Evolutionary conservation across 1,284 basidiomycete genomes (phyloP).

Genomic region (Hypsizygus ulmarius): DNA sequence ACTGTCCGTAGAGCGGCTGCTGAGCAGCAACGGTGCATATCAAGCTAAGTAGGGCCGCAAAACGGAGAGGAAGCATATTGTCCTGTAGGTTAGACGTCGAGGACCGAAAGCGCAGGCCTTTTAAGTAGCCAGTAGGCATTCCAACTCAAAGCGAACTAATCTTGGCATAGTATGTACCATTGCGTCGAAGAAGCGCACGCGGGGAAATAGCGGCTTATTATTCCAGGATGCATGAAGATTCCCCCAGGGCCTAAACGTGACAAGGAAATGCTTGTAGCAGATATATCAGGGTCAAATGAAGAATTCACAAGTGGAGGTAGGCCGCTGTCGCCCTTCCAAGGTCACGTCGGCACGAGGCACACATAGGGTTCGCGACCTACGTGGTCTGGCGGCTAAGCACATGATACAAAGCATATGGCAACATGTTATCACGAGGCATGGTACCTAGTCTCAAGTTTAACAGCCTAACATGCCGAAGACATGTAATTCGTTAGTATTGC

Average conservation of each 20-base stretch:
- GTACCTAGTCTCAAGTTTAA: neutral
- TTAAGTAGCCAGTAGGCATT: slow-evolving; percentile 7
- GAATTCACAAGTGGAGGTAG: neutral
- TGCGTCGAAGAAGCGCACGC: slow-evolving; percentile 12
- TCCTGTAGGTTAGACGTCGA: neutral
- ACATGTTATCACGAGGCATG: slow-evolving; percentile 1
- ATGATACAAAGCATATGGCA: slow-evolving; percentile 5
- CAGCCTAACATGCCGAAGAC: neutral
- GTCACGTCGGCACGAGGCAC: neutral
- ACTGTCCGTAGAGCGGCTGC: slow-evolving; percentile 41
- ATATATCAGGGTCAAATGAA: slow-evolving; percentile 1
- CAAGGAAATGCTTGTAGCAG: neutral
- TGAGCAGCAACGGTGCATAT: slow-evolving; percentile 25
- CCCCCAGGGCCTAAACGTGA: neutral
- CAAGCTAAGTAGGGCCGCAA: slow-evolving; percentile 22
- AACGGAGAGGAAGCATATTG: slow-evolving; percentile 19
- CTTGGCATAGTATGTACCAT: slow-evolving; percentile 9
- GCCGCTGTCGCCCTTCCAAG: neutral
- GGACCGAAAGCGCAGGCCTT: neutral
- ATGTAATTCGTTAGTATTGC: slow-evolving; percentile 6
- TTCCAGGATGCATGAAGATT: neutral
- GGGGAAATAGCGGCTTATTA: slow-evolving; percentile 26
- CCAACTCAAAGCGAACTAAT: slow-evolving; percentile 9
- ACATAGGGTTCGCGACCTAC: neutral
- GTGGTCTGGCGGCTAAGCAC: neutral